phyloP scores from a whole-genome alignment of 225 moss, liverwort and hornwort genomes.

The Ulota crispa region DNA sequence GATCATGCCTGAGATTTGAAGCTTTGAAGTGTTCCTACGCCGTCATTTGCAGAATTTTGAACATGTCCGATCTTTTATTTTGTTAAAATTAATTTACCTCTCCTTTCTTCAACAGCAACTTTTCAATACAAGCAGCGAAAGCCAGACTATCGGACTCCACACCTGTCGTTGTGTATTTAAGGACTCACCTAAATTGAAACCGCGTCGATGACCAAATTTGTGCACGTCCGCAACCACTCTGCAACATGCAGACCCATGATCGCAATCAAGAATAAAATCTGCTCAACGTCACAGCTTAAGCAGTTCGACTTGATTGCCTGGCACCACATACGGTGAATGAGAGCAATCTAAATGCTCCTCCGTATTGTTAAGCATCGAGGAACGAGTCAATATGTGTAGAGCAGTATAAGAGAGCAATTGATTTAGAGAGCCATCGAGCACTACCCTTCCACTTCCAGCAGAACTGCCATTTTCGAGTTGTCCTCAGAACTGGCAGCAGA shows the following conservation, averaged over 20 bases:
- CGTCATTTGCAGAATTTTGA: background rate
- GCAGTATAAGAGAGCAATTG: background rate
- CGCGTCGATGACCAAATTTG: slow-evolving; percentile 80
- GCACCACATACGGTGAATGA: slow-evolving; percentile 24
- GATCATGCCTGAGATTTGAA: slow-evolving; percentile 8
- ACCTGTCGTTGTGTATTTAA: background rate
- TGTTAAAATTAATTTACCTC: background rate
- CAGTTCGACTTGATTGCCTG: slow-evolving; percentile 27
- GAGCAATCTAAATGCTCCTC: slow-evolving; percentile 21
- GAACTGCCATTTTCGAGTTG: slow-evolving; percentile 51
- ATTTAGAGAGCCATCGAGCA: slow-evolving; percentile 4
- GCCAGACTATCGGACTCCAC: background rate
- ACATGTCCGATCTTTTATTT: background rate
- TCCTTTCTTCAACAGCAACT: background rate
- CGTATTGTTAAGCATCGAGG: background rate
- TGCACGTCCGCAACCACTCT: slow-evolving; percentile 93
- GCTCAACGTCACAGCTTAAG: slow-evolving; percentile 32
- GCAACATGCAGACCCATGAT: slow-evolving; percentile 43
- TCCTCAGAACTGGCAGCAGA: slow-evolving; percentile 19
- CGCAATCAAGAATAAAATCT: slow-evolving; percentile 31
- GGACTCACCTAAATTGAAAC: slow-evolving; percentile 76
- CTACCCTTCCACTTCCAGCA: slow-evolving; percentile 92
- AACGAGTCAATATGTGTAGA: background rate
- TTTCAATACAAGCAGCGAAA: background rate
- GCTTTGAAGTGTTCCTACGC: background rate